Conservation (phyloP, 2,329 filamentous ascomycete genomes). For the Monilinia fructigena region DNA sequence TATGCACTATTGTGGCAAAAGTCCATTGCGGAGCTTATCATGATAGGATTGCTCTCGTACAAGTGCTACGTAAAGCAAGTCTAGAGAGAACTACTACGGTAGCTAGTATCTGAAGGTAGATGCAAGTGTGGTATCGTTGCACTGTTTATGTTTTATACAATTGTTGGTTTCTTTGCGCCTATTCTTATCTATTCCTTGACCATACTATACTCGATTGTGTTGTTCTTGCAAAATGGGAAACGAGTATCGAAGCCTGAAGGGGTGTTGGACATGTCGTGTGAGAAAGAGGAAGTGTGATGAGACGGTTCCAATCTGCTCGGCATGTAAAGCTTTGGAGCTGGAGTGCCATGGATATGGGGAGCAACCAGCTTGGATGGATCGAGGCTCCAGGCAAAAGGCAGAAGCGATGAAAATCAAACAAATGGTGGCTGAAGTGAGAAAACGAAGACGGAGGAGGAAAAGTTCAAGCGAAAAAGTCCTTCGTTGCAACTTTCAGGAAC, state of each 20-base stretch:
- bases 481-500: not conserved
- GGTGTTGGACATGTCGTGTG: not conserved
- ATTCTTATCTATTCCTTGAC: no score
- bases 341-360: not conserved
- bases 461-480: not conserved
- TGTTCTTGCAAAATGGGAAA: no score
- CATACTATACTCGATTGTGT: no score
- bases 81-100: not conserved
- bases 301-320: not conserved
- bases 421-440: not conserved
- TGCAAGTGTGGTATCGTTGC: no score
- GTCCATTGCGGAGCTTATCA: not conserved
- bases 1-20: not conserved
- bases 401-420: not conserved
- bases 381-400: not conserved
- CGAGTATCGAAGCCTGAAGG: no score
- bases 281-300: not conserved
- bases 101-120: not conserved
- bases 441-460: not conserved
- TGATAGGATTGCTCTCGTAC: not conserved
- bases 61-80: not conserved
- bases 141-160: no score
- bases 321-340: not conserved
- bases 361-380: not conserved
- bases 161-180: no score